These are phyloP conservation scores for Candida sonorensis DNA, from an alignment of 805 yeast species.

Conservation along the genomic window DNA sequence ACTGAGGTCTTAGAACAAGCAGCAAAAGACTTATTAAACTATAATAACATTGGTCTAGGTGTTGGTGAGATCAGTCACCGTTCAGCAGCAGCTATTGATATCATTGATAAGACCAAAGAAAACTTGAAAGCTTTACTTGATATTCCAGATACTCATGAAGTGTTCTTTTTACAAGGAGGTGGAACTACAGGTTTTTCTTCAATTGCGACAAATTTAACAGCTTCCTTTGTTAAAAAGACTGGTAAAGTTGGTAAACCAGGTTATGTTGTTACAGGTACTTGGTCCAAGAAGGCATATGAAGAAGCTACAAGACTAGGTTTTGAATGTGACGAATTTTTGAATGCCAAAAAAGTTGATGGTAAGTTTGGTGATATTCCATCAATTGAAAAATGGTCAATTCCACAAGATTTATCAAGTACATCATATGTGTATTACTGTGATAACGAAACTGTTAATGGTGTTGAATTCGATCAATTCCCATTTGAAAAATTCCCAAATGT, in stretches of 20 bases:
- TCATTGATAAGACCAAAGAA: slow-evolving; percentile 70
- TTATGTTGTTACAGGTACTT: slow-evolving; percentile 84
- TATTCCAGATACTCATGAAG: slow-evolving; percentile 91
- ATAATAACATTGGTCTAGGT: slow-evolving; percentile 68
- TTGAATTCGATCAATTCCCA: slow-evolving; percentile 57
- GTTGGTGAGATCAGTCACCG: slow-evolving; percentile 96
- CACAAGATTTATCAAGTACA: slow-evolving; percentile 53
- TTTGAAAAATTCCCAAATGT: slow-evolving; percentile 54
- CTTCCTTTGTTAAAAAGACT: slow-evolving; percentile 55
- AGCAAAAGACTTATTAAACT: slow-evolving; percentile 73
- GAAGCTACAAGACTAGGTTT: slow-evolving; percentile 84
- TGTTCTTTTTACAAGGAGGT: slow-evolving; percentile 95
- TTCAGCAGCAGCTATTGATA: slow-evolving; percentile 69
- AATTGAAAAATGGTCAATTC: slow-evolving; percentile 54
- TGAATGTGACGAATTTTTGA: slow-evolving; percentile 60
- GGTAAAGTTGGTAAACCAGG: slow-evolving; percentile 78
- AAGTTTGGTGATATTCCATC: slow-evolving; percentile 60
- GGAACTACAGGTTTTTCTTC: slow-evolving; percentile 96
- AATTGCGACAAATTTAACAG: slow-evolving; percentile 73
- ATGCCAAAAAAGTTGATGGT: slow-evolving; percentile 51
- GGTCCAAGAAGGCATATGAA: slow-evolving; percentile 85
- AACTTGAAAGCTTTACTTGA: slow-evolving; percentile 56
- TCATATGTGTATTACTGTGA: slow-evolving; percentile 90
- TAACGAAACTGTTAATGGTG: slow-evolving; percentile 96
- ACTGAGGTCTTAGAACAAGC: slow-evolving; percentile 81